Evolutionary conservation across 495 filamentous ascomycete genomes (phyloP).

Genomic region (Cryomyces minteri): DNA sequence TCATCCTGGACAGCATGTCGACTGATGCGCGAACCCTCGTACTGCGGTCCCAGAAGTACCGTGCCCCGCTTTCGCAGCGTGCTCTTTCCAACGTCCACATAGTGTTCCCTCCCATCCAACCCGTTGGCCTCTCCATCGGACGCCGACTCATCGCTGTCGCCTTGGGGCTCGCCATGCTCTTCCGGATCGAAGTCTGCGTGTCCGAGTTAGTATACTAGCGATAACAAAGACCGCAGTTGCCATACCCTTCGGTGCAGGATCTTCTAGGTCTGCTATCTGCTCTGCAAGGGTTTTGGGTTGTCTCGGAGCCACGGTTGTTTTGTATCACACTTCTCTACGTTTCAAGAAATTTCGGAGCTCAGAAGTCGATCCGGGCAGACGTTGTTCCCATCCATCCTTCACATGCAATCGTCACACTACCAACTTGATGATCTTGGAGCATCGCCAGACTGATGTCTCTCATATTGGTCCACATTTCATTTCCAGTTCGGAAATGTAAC

Average conservation of each 20-base stretch:
- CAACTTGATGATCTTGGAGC: no score
- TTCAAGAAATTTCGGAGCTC: neutral
- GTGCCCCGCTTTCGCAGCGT: conserved; percentile 60
- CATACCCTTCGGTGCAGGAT: conserved; percentile 41
- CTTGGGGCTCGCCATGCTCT: conserved; percentile 21
- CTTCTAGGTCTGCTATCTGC: conserved; percentile 45
- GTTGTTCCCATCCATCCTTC: no score
- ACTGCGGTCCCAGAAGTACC: conserved; percentile 54
- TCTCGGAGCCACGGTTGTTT: neutral
- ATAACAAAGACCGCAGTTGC: neutral
- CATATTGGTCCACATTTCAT: no score
- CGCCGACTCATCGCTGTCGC: conserved; percentile 33
- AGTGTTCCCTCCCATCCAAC: conserved; percentile 58
- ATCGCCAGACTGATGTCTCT: no score
- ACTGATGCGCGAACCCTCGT: conserved; percentile 62
- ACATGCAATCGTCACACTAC: no score
- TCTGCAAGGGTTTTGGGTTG: conserved; percentile 28
- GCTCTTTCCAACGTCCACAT: conserved; percentile 66
- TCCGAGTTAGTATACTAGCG: neutral
- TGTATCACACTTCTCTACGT: neutral
- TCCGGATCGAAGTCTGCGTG: conserved; percentile 74
- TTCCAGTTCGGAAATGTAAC: no score
- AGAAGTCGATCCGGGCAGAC: neutral
- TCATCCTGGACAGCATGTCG: conserved; percentile 40
- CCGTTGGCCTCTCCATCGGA: conserved; percentile 25